Evolutionary conservation across 169 alveolate genomes (phyloP).

Genomic region (Cryptosporidium felis): DNA sequence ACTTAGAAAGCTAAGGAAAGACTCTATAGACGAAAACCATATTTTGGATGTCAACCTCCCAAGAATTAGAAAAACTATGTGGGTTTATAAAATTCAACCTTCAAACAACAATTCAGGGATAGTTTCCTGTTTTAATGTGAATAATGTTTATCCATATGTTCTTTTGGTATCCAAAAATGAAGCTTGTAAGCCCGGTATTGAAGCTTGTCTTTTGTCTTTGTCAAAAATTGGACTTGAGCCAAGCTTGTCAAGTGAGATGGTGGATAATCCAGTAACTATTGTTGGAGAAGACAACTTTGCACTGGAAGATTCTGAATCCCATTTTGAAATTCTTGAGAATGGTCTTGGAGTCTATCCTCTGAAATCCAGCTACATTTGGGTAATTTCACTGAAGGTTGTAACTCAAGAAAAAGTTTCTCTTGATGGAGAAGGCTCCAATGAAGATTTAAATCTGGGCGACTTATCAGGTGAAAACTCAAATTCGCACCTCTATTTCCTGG

Average conservation of each 20-base stretch:
- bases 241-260: not conserved
- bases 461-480: not conserved
- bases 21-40: not conserved
- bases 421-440: not conserved
- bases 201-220: slow-evolving; percentile 2
- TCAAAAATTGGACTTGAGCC: not conserved
- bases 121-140: not conserved
- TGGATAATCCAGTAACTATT: slow-evolving; percentile 1
- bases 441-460: not conserved
- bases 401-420: not conserved
- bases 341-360: slow-evolving; percentile 36
- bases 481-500: not conserved
- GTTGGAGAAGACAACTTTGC: not conserved
- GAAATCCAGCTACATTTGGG: slow-evolving; percentile 41
- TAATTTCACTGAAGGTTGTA: not conserved
- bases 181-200: not conserved
- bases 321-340: not conserved
- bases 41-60: not conserved
- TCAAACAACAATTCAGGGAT: not conserved
- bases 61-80: slow-evolving; percentile 3
- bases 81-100: slow-evolving; percentile 14
- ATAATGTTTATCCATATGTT: slow-evolving; percentile 31
- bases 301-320: not conserved
- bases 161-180: not conserved
- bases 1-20: not conserved